Evolutionary conservation across 805 yeast genomes (phyloP).

Genomic region (Barnettozyma californica): DNA sequence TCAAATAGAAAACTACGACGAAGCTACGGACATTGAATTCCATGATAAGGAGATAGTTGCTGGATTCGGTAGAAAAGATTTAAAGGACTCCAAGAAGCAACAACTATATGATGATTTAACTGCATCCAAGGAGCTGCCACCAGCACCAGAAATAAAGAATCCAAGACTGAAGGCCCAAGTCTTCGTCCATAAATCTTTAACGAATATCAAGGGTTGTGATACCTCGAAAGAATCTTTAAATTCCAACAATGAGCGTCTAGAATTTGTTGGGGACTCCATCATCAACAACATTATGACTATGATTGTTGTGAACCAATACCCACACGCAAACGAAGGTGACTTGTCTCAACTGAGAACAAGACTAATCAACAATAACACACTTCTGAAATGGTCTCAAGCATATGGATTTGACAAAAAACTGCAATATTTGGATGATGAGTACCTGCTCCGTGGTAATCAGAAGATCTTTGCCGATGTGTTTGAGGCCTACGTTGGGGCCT

Average conservation of each 20-base stretch:
- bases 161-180: conserved; percentile 60
- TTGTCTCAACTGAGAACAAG: conserved; percentile 64
- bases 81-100: neutral
- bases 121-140: conserved; percentile 44
- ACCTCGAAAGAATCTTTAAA: conserved; percentile 52
- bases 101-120: neutral
- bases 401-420: conserved; percentile 63
- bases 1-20: conserved; percentile 41
- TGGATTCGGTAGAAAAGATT: neutral
- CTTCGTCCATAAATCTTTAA: conserved; percentile 74
- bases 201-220: conserved; percentile 51
- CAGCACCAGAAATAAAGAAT: conserved; percentile 61
- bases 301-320: conserved; percentile 60
- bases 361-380: conserved; percentile 66
- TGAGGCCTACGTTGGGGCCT: conserved; percentile 91
- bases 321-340: conserved; percentile 74
- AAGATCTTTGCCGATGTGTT: conserved; percentile 85
- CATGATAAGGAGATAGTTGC: neutral
- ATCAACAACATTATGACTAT: conserved; percentile 67
- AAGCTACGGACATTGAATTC: conserved; percentile 8
- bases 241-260: conserved; percentile 80
- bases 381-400: conserved; percentile 61
- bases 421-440: conserved; percentile 43
- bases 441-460: conserved; percentile 46
- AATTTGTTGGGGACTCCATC: conserved; percentile 87